These are phyloP conservation scores for Fraxinus platypoda DNA, from an alignment of 305 asterid species.

Conservation along the genomic window DNA sequence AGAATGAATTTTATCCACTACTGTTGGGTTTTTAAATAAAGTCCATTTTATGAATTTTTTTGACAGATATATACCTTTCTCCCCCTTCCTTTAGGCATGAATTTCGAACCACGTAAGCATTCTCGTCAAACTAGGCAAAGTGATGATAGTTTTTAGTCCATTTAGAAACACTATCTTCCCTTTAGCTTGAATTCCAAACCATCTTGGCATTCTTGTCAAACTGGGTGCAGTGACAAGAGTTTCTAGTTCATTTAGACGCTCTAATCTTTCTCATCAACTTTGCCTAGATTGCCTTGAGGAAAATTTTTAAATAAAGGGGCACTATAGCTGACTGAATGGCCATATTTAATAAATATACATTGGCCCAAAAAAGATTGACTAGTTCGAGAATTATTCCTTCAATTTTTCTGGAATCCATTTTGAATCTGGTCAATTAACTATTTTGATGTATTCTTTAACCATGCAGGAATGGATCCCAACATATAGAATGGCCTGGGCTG, in stretches of 20 bases:
- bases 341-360: not conserved
- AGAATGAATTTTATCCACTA: not conserved
- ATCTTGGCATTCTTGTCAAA: not conserved
- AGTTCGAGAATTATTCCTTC: not conserved
- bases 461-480: conserved; percentile 84
- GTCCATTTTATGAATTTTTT: not conserved
- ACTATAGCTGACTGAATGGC: not conserved
- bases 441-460: conserved; percentile 9
- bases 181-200: not conserved
- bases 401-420: not conserved
- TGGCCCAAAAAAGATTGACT: not conserved
- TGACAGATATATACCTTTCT: not conserved
- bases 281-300: not conserved
- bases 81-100: not conserved
- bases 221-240: not conserved
- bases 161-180: not conserved
- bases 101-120: not conserved
- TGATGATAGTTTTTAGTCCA: not conserved
- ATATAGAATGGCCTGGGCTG: conserved; percentile 64
- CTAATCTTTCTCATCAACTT: not conserved
- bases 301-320: not conserved
- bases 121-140: not conserved
- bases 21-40: not conserved
- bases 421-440: not conserved
- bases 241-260: not conserved